Evolutionary conservation across 345 rosid genomes (phyloP).

Genomic region (Hibiscus syriacus): DNA sequence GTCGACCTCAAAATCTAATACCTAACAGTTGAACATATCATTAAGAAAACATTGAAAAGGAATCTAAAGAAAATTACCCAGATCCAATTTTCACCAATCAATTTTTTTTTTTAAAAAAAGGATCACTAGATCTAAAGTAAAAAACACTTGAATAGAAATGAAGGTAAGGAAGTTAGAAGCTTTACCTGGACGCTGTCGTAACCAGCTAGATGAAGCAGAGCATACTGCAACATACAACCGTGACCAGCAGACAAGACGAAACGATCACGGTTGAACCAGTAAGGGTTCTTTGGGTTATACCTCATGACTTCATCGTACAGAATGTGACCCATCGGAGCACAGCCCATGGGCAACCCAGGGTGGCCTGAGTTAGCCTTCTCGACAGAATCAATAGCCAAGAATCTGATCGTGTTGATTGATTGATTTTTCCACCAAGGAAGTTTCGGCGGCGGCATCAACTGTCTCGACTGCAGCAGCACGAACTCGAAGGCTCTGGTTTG

Average conservation of each 20-base stretch:
- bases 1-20: background rate
- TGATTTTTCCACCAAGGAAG: constrained; percentile 57
- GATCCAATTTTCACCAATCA: background rate
- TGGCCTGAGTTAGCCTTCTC: constrained; percentile 98
- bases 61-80: background rate
- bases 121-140: background rate
- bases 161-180: too few species aligned
- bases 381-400: constrained; percentile 83
- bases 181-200: constrained; percentile 77
- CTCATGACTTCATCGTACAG: constrained; percentile 87
- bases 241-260: constrained; percentile 96
- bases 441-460: constrained; percentile 56
- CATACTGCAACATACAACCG: constrained; percentile 94
- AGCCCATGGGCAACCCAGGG: constrained; percentile 99
- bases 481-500: background rate
- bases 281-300: constrained; percentile 90
- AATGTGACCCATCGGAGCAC: constrained; percentile 90
- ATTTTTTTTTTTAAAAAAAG: background rate
- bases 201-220: constrained; percentile 92
- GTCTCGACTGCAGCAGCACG: background rate
- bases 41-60: background rate
- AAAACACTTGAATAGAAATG: background rate
- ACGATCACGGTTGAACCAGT: constrained; percentile 97
- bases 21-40: background rate
- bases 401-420: constrained; percentile 75